Base-by-base conservation (phyloP, 2,329 filamentous ascomycete species). In the Colletotrichum tanaceti region DNA sequence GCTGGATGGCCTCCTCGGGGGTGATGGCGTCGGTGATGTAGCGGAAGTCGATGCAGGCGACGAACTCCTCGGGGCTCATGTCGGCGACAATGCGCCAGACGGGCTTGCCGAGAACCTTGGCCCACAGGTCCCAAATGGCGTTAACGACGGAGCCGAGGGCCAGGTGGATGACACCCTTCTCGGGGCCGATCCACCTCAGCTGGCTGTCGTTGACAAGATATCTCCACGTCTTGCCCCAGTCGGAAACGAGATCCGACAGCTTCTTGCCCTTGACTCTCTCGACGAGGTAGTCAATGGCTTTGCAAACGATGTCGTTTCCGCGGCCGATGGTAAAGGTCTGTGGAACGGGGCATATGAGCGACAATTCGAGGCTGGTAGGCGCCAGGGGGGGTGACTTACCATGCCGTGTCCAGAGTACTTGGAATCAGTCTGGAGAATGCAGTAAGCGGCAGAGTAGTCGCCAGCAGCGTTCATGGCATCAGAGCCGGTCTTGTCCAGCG, bases 391-490 rank as follows among this genome's bases (percentile, higher is more conserved):
- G 14, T 7, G 6, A 47, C 73, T 64, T 77, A 92, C 90, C 92
- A 95, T 95, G 75, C 93, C 92, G 76, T 96, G 92, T 16, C 93
- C 93, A 1, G 86, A 85, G 75, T 86, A 86, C 13, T 86, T 77
- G 0, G 91, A 90, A 77, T 97, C 91, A 0, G 94, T 97, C 77
- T 93, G 84, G 57, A 98, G 83, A 75, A 97, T 95, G 79, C 93
- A 97, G 84, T 97, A 98, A n/a, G 94, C 94, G 14, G 94, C 87
- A 1, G 93, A 97, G 82, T 97, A 97, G 81, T 97, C 93, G 70
- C 93, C 92, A 2, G 94, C 93, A 3, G 93, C 92, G 77, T 98
- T 97, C 94, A 97, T 98, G 76, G 93, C 94, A 87, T 98, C 94
- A 10, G 93, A 97, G 75, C 94, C 94, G n/a, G 93, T 97, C 83